phyloP scores from a whole-genome alignment of 2,329 filamentous ascomycete species.

The Botrytis aclada region DNA sequence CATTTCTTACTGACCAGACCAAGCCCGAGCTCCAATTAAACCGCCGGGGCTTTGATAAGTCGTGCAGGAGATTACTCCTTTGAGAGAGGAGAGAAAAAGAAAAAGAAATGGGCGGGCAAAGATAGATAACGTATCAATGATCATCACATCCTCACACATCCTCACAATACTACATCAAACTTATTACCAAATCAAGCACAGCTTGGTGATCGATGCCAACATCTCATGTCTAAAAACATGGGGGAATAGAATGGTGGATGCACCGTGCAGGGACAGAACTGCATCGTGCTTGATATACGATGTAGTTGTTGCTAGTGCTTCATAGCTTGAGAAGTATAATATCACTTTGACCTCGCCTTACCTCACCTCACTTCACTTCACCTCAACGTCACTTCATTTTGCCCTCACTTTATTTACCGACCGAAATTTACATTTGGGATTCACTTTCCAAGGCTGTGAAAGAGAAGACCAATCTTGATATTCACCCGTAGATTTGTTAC shows the following conservation, averaged over 20 bases:
- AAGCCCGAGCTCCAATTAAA: background rate
- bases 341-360: background rate
- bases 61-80: background rate
- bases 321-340: background rate
- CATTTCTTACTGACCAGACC: background rate
- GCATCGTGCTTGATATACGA: background rate
- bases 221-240: background rate
- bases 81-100: background rate
- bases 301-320: background rate
- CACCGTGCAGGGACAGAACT: background rate
- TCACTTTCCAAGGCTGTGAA: background rate
- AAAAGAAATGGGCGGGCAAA: background rate
- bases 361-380: background rate
- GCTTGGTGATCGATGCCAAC: background rate
- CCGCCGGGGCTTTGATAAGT: background rate
- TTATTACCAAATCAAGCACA: background rate
- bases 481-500: background rate
- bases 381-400: background rate
- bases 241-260: background rate
- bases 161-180: background rate
- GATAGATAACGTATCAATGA: conserved; percentile 4
- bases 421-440: background rate
- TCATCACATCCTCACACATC: background rate
- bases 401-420: background rate
- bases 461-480: background rate